Evolutionary conservation across 1,284 basidiomycete species (phyloP), one percentile per base, ranked within the genome.

Genomic region (Anthracocystis setariae): DNA sequence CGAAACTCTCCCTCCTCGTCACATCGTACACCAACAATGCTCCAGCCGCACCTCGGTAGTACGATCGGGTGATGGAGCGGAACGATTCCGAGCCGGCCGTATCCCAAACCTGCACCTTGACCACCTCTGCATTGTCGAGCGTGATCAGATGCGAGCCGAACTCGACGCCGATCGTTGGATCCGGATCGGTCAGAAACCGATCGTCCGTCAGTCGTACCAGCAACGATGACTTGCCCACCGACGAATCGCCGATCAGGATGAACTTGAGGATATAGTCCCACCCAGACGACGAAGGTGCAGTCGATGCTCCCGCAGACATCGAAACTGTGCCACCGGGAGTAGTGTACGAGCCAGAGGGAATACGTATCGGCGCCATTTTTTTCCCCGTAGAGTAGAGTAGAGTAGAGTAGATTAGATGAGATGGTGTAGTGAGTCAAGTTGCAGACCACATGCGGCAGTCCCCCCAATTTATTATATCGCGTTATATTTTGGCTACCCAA

Each of bases 191-290:
- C 9, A 82, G 57, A 56, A 81, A 82, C 0, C 78, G 70, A 24
- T 81, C 74, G 24, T 82, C 80, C 20, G 80, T 82, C 10, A 82
- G 59, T 0, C 79, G 69, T 1, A 82, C 73, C 3, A 82, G 67
- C 13, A 82, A 47, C 7, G 79, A 77, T 1, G 79, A 80, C 47
- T 82, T 82, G 21, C 80, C 80, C 0, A 82, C 80, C 24, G 72
- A 73, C 2, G 78, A 71, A 46, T 82, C 80, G 38, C 77, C 78
- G 38, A 82, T 77, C 5, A 80, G 68, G 60, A 82, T 79, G 55
- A 80, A 81, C 44, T 82, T 82, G n/a, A 76, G 54, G 15, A 82
- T 76, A 52, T 77, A 81, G 59, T 80, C 76, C 80, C 80, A 82
- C 2, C 68, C 68, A 1, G 62, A 62, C 13, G 60, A 63, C 2